phyloP scores from a whole-genome alignment of 208 protist genomes.

The Trypanosoma conorhini region DNA sequence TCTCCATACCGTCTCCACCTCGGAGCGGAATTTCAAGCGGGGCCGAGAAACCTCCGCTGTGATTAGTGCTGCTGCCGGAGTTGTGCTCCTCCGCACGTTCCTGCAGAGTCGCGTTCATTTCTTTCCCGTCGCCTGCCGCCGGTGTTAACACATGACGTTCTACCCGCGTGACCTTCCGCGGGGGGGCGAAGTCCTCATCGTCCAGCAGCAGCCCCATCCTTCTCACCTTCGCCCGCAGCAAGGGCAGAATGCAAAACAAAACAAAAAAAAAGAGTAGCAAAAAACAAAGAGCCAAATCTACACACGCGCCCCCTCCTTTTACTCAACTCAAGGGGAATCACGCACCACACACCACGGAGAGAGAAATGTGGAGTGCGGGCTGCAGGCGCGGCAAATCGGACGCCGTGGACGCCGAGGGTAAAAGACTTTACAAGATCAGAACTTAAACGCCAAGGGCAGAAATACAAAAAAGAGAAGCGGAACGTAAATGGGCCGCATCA shows the following conservation, averaged over 20 bases:
- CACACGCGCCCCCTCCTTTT: not conserved
- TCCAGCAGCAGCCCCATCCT: slow-evolving; percentile 47
- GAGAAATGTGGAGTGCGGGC: not conserved
- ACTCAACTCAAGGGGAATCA: not conserved
- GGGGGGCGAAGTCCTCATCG: slow-evolving; percentile 39
- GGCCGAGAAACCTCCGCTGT: not conserved
- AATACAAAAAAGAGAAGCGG: not conserved
- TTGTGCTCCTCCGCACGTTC: not conserved
- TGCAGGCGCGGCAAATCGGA: not conserved
- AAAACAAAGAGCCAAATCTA: not conserved
- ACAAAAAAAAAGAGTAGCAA: not conserved
- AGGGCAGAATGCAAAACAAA: not conserved
- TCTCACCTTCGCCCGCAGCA: not conserved
- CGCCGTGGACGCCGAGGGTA: not conserved
- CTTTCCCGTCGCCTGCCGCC: not conserved
- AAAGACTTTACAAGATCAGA: not conserved
- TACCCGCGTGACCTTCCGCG: slow-evolving; percentile 4
- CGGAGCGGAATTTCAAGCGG: slow-evolving; percentile 16
- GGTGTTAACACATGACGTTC: not conserved
- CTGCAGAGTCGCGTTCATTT: not conserved
- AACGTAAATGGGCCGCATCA: not conserved
- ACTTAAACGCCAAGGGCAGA: not conserved
- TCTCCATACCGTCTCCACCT: slow-evolving; percentile 71
- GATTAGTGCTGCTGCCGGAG: not conserved
- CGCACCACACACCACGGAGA: not conserved